Evolutionary conservation across 192 early-diverging fungal genomes (phyloP), one percentile per base, ranked within the genome.

Genomic region (Gaertneriomyces semiglobifer): DNA sequence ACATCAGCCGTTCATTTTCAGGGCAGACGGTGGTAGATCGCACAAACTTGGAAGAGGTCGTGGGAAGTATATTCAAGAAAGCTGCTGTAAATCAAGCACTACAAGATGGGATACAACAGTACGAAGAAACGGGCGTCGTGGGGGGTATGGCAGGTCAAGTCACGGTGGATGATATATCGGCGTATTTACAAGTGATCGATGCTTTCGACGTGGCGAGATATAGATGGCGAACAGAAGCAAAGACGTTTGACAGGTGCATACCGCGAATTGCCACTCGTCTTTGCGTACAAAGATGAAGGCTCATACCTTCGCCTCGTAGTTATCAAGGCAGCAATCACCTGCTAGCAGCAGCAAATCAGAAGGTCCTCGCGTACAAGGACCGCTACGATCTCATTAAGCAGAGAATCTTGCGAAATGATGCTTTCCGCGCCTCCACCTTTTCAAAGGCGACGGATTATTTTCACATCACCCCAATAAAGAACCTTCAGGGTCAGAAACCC

Each of bases 331-430:
- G 52, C 8, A 53, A 53, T 5, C 68, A 72, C 1, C 62, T 93
- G 33, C 74, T 93, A 8, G 86, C 87, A 0, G 60, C 78, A 9
- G 84, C 90, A 3, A 75, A 76, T 6, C 76, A 85, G 43, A 90
- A 91, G 62, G 77, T 84, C 3, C 78, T 83, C 0, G 73, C 91
- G 68, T 90, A 86, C 61, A 72, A 88, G 44, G 91, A 91, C 51
- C 83, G 94, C 48, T 92, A 85, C 72, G 85, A 95, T 44, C 56
- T 93, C 16, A 57, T 97, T 2, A 80, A 81, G 52, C 92, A 97
- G 65, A 74, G 93, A 3, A 74, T 93, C 1, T 63, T 95, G 74
- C 78, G 92, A 16, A 91, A 93, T 66, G 89, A 91, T 54, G 76
- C 81, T 53, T 95, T 95, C 74, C 76, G 84, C 40, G 78, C 86